Conservation (phyloP, 176 grass and related monocot genomes). For the Miscanthus lutarioriparius region DNA sequence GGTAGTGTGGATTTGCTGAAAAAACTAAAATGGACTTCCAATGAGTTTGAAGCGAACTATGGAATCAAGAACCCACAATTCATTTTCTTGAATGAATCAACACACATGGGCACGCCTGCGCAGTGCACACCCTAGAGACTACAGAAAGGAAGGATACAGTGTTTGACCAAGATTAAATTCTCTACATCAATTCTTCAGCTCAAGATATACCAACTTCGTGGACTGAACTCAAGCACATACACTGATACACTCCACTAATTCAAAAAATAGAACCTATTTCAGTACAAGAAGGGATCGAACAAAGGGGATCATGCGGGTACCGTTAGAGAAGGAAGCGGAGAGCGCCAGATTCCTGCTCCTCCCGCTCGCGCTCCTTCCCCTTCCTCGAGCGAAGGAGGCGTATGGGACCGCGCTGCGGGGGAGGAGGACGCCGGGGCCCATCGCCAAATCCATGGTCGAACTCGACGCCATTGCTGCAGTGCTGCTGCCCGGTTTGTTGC, state of each 20-base stretch:
- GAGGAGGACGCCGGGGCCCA: constrained; percentile 10
- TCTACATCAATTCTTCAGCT: background rate
- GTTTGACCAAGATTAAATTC: background rate
- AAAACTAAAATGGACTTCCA: constrained; percentile 2
- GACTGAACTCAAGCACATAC: background rate
- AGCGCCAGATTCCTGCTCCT: constrained; percentile 5
- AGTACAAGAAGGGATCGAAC: background rate
- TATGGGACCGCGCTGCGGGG: background rate
- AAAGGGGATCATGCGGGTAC: background rate
- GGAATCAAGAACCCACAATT: background rate
- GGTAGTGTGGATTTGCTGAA: background rate
- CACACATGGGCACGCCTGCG: background rate
- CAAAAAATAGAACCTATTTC: background rate
- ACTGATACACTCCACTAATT: background rate
- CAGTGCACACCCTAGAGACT: background rate
- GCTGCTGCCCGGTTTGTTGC: constrained; percentile 4
- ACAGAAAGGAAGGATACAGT: background rate
- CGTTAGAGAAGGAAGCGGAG: constrained; percentile 40
- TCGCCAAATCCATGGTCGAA: constrained; percentile 28
- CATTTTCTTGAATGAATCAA: background rate
- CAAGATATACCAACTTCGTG: background rate
- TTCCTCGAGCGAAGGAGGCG: background rate
- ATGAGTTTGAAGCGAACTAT: background rate
- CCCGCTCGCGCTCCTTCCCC: background rate
- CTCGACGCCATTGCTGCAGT: constrained; percentile 18